phyloP scores from a whole-genome alignment of 2,329 filamentous ascomycete genomes.

The Hypocrella siamensis region DNA sequence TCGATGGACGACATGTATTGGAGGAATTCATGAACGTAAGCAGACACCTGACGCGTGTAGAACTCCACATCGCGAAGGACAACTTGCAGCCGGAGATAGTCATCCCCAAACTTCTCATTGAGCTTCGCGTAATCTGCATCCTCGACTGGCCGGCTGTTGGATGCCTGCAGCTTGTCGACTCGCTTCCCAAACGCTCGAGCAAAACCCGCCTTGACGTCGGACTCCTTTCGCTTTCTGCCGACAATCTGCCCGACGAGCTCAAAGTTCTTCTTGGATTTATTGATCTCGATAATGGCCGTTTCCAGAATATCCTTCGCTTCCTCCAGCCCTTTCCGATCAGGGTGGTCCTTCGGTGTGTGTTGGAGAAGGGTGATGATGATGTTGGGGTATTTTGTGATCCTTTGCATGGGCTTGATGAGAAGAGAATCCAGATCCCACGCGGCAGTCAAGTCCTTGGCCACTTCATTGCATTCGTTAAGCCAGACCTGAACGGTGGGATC shows the following conservation, averaged over 20 bases:
- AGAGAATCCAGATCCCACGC: slow-evolving; percentile 93
- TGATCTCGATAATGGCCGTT: slow-evolving; percentile 68
- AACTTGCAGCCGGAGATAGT: slow-evolving; percentile 83
- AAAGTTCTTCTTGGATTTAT: slow-evolving; percentile 89
- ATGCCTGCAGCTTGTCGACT: slow-evolving; percentile 66
- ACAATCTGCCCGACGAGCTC: slow-evolving; percentile 86
- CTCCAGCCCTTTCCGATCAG: slow-evolving; percentile 54
- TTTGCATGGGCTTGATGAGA: slow-evolving; percentile 93
- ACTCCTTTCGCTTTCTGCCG: slow-evolving; percentile 71
- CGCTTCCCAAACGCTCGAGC: slow-evolving; percentile 82
- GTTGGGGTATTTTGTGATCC: slow-evolving; percentile 85
- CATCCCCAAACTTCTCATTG: slow-evolving; percentile 77
- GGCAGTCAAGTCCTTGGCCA: slow-evolving; percentile 78
- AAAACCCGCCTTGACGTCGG: slow-evolving; percentile 69
- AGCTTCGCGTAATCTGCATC: slow-evolving; percentile 69
- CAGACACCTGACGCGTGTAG: slow-evolving; percentile 68
- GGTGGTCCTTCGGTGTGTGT: slow-evolving; percentile 67
- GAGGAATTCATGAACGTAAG: slow-evolving; percentile 68
- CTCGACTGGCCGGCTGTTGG: slow-evolving; percentile 46
- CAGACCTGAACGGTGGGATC: slow-evolving; percentile 59
- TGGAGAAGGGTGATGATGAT: slow-evolving; percentile 68
- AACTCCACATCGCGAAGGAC: slow-evolving; percentile 88
- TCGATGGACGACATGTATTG: slow-evolving; percentile 72
- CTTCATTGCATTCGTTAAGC: slow-evolving; percentile 84
- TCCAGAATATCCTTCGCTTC: slow-evolving; percentile 37